phyloP scores from a whole-genome alignment of 257 asterid species.

The Lycium ferocissimum region DNA sequence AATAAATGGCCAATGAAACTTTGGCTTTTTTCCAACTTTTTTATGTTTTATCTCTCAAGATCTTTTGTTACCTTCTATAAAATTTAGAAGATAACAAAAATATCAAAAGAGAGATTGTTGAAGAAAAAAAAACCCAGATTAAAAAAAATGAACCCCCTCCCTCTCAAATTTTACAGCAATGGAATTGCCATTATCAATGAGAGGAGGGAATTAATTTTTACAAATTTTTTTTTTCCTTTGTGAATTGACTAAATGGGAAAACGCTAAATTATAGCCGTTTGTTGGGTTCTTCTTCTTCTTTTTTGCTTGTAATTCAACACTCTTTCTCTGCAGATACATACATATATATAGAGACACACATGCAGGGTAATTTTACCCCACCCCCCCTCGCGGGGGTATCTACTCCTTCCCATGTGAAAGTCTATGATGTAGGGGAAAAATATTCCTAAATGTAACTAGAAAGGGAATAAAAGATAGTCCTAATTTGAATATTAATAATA shows the following conservation, averaged over 20 bases:
- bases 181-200: conserved; percentile 12
- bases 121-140: conserved; percentile 11
- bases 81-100: background rate
- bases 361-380: background rate
- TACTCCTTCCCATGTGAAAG: background rate
- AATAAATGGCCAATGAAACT: conserved; percentile 3
- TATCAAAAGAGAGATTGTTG: background rate
- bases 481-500: background rate
- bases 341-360: conserved; percentile 1
- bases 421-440: background rate
- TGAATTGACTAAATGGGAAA: background rate
- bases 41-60: background rate
- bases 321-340: background rate
- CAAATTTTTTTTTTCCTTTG: background rate
- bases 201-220: background rate
- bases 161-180: conserved; percentile 23
- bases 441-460: background rate
- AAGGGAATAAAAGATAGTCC: background rate
- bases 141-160: background rate
- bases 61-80: conserved; percentile 12
- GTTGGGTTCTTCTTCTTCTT: conserved; percentile 17
- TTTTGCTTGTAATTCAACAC: background rate
- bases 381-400: background rate
- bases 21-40: background rate
- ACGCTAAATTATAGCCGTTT: conserved; percentile 29